phyloP scores from a whole-genome alignment of 441 rosid species.

The Euphorbia celastroides region DNA sequence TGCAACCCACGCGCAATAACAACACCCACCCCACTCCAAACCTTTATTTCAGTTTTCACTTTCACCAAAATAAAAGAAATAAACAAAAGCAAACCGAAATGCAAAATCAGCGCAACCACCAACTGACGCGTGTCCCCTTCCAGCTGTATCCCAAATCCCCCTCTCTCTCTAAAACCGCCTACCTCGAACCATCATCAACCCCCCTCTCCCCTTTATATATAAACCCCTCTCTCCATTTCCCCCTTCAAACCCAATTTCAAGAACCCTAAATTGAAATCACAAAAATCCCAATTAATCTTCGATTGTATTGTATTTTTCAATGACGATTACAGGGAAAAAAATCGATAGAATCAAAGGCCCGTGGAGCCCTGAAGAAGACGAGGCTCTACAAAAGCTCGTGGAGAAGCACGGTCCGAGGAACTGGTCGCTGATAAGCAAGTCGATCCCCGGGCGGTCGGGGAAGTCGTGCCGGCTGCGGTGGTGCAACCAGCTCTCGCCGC shows the following conservation, averaged over 20 bases:
- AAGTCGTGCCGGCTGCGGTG: constrained; percentile 73
- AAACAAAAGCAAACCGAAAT: not conserved
- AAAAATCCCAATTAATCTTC: not conserved
- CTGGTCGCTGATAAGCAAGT: constrained; percentile 76
- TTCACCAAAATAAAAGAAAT: not conserved
- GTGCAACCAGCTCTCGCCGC: constrained; percentile 81
- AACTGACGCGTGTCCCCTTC: constrained; percentile 67
- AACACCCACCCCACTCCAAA: not conserved
- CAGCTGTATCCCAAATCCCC: constrained; percentile 77
- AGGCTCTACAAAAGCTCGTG: constrained; percentile 49
- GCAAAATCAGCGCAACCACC: constrained; percentile 34
- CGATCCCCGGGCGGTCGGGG: constrained; percentile 74
- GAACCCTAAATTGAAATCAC: not conserved
- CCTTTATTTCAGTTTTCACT: not conserved
- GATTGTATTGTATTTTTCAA: not conserved
- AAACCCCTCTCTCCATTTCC: not conserved
- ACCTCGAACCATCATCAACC: constrained; percentile 54
- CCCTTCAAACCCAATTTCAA: not conserved
- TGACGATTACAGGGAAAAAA: constrained; percentile 28
- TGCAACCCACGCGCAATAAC: constrained; percentile 20
- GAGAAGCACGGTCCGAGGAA: constrained; percentile 57
- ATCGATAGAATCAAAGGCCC: constrained; percentile 78
- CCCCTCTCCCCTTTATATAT: constrained; percentile 33
- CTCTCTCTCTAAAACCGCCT: constrained; percentile 39
- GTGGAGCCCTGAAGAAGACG: constrained; percentile 79